A percentile compares a stretch with the other conserved stretches of the same genome.
phyloP scores from a whole-genome alignment of 140 eudicot species.

The Senecio squalidus region DNA sequence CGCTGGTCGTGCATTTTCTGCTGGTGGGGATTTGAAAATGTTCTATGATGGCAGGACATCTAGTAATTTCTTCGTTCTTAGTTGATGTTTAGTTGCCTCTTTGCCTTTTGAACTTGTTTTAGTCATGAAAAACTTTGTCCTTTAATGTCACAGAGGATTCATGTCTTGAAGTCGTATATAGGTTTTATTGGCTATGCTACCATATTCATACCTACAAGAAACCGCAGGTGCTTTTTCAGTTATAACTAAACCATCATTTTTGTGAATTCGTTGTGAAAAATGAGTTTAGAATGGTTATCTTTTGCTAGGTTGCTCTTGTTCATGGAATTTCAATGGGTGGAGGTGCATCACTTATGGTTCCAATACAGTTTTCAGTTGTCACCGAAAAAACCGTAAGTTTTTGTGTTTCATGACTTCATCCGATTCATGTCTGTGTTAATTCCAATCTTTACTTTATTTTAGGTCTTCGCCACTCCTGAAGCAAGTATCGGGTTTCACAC shows the following conservation, averaged over 20 bases:
- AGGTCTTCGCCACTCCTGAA: constrained; percentile 95
- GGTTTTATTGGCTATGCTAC: constrained; percentile 95
- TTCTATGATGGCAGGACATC: constrained; percentile 68
- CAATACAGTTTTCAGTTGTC: constrained; percentile 88
- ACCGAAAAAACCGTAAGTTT: constrained; percentile 79
- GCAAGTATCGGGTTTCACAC: constrained; percentile 91
- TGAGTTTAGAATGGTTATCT: background rate
- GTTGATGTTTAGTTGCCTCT: background rate
- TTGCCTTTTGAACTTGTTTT: background rate
- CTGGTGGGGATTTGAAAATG: constrained; percentile 93
- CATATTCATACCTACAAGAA: constrained; percentile 87
- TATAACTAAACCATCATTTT: background rate
- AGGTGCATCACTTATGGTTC: constrained; percentile 96
- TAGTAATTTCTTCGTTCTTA: constrained; percentile 31
- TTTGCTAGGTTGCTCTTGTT: constrained; percentile 74
- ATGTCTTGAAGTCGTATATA: constrained; percentile 88
- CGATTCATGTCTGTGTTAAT: background rate
- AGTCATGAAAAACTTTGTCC: background rate
- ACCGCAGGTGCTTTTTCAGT: constrained; percentile 45
- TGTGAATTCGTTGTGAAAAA: background rate
- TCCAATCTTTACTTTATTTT: background rate
- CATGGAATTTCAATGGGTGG: constrained; percentile 99
- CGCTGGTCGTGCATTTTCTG: constrained; percentile 93
- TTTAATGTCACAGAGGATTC: constrained; percentile 60
- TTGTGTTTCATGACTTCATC: background rate